Base-by-base conservation (phyloP, 2,329 filamentous ascomycete species). In the Aspergillus aculeatinus region DNA sequence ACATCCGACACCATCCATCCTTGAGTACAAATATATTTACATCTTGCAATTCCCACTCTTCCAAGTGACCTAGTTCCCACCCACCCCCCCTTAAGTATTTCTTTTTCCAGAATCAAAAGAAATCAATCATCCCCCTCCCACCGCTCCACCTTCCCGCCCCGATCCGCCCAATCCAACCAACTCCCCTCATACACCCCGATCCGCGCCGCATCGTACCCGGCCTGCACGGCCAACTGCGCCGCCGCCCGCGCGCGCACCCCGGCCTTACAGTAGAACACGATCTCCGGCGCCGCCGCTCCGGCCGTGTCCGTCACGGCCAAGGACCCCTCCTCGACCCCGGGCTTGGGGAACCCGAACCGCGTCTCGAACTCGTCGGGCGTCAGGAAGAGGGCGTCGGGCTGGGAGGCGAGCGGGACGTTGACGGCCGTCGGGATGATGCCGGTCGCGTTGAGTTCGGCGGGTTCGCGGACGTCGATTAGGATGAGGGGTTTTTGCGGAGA, bases 241-340 rank as follows among this genome's bases (percentile, higher is more conserved):
- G 93, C 93, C 0, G 90, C 85, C 50, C 83, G 81, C 67, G 91
- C 92, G 72, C 95, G 83, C 64, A 98, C 91, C 2, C 95, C 95
- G 0, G 93, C 88, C 79, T 92, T 96, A 79, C 95, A 99, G 76
- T 96, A 98, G 70, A 98, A 95, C 4, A 98, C 83, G 14, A 96
- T 68, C 5, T 57, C 55, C 51, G 21, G 48, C 3, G 19, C 49
- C 49, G 65, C 67, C 3, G 66, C 14, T 5, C 39, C 39, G 6
- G 14, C 16, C 9, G 3, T 14, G 11, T 35, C 33, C 33, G 33
- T 35, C 14, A 5, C 33, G 14, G 33, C 4, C 33, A 14, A 5
- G 33, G 33, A 12, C 11, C 33, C 74, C 65, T 85, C 81, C 33
- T 85, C 81, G 61, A 79, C 80, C 2, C 70, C 68, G 0, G 89